Evolutionary conservation across 2,329 filamentous ascomycete genomes (phyloP).

Genomic region (Epichloe aotearoae): DNA sequence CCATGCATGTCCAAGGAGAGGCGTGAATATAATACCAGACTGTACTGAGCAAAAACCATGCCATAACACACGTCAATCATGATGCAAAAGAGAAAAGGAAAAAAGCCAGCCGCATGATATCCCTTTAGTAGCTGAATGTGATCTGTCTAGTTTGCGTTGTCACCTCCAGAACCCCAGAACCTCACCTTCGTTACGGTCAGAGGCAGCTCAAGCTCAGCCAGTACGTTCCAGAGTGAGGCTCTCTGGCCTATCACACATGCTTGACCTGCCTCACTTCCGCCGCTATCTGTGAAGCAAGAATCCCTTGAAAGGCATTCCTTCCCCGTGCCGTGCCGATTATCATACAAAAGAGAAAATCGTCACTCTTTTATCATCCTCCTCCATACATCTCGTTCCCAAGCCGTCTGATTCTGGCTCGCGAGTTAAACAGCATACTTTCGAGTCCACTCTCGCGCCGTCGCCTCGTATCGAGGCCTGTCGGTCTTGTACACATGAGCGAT

Average conservation of each 20-base stretch:
- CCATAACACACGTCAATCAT: constrained; percentile 15
- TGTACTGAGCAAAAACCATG: constrained; percentile 8
- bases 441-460: constrained; percentile 95
- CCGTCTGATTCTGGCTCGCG: not conserved
- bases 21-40: not conserved
- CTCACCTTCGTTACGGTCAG: constrained; percentile 13
- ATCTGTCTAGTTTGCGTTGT: constrained; percentile 23
- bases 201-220: constrained; percentile 13
- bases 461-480: constrained; percentile 88
- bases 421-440: constrained; percentile 90
- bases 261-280: constrained; percentile 2
- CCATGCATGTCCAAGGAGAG: not conserved
- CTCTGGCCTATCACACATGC: not conserved
- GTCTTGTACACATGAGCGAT: constrained; percentile 99
- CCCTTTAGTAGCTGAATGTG: constrained; percentile 23
- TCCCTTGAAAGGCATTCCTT: not conserved
- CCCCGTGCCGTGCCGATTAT: constrained; percentile 1
- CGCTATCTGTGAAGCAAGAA: constrained; percentile 2
- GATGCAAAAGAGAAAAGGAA: constrained; percentile 18
- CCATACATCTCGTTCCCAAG: not conserved
- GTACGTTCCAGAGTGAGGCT: constrained; percentile 4
- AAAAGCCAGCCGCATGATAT: constrained; percentile 25
- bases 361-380: constrained; percentile 1
- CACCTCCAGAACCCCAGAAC: constrained; percentile 14
- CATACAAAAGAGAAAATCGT: constrained; percentile 6